Percentiles rank a stretch among this genome's conserved stretches.
Evolutionary conservation across 2,329 filamentous ascomycete genomes (phyloP).

Genomic region (Cladosporium velox): DNA sequence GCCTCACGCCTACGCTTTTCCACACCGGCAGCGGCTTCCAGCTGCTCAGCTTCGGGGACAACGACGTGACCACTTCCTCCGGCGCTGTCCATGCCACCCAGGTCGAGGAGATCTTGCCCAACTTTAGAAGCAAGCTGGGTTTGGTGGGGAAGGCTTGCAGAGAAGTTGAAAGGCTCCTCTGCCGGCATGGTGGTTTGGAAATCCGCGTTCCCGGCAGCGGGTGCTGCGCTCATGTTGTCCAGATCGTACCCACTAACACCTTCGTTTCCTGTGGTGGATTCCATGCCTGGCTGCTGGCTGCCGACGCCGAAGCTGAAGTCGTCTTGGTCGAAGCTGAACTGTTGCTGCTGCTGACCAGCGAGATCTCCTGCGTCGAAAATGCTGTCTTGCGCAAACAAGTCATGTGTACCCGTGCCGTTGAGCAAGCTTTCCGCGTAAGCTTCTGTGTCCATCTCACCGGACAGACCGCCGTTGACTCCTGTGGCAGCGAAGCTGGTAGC

Average conservation of each 20-base stretch:
- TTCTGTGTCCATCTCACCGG: not conserved
- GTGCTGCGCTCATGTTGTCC: not conserved
- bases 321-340: slow-evolving; percentile 10
- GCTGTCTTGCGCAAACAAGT: not conserved
- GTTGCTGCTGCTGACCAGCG: slow-evolving; percentile 6
- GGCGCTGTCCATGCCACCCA: not conserved
- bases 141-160: not conserved
- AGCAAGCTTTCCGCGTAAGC: not conserved
- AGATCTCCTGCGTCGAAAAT: not conserved
- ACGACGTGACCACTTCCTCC: not conserved
- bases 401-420: not conserved
- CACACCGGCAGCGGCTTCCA: not conserved
- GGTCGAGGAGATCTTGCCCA: slow-evolving; percentile 7
- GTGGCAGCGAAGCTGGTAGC: not conserved
- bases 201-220: not conserved
- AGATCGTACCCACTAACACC: not conserved
- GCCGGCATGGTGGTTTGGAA: not conserved
- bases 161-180: not conserved
- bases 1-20: slow-evolving; percentile 8
- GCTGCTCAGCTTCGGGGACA: not conserved
- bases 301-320: not conserved
- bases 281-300: not conserved
- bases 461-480: not conserved
- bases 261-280: not conserved
- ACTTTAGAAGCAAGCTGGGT: slow-evolving; percentile 17